A percentile compares a stretch with the other conserved stretches of the same genome.
Evolutionary conservation across 2,329 filamentous ascomycete genomes (phyloP).

Genomic region (Alternaria rosae): DNA sequence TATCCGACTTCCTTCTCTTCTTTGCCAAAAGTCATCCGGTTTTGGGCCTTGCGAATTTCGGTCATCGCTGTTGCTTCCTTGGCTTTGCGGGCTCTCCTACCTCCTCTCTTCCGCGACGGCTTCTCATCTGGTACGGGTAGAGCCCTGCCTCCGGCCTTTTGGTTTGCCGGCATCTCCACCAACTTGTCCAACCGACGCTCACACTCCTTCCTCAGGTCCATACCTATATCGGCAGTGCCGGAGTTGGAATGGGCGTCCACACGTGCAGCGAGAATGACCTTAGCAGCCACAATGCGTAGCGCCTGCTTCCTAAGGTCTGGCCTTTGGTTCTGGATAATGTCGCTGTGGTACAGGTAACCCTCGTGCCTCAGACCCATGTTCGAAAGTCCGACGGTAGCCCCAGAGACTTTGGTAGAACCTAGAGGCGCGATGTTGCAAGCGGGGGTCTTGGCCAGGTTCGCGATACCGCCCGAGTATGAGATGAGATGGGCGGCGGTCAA

Average conservation of each 20-base stretch:
- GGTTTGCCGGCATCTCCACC: conserved; percentile 88
- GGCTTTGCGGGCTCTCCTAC: conserved; percentile 85
- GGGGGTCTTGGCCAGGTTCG: conserved; percentile 87
- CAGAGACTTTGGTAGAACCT: conserved; percentile 85
- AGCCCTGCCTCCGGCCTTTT: conserved; percentile 70
- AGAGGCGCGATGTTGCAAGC: conserved; percentile 91
- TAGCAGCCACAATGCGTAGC: conserved; percentile 92
- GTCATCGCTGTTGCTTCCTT: conserved; percentile 98
- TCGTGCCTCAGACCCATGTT: conserved; percentile 92
- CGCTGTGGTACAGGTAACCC: conserved; percentile 91
- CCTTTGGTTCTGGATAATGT: conserved; percentile 84
- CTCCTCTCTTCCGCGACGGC: conserved; percentile 89
- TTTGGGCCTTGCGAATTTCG: conserved; percentile 93
- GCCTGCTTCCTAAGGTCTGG: conserved; percentile 90
- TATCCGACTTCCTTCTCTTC: conserved; percentile 95
- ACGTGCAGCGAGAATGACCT: conserved; percentile 90
- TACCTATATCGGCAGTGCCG: conserved; percentile 81
- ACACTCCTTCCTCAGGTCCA: conserved; percentile 82
- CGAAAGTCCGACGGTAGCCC: conserved; percentile 79
- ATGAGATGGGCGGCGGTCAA: conserved; percentile 95
- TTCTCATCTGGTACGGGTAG: conserved; percentile 74
- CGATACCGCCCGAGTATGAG: conserved; percentile 88
- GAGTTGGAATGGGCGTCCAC: conserved; percentile 86
- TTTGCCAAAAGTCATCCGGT: conserved; percentile 93
- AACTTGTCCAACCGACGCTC: conserved; percentile 89